Evolutionary conservation across 805 yeast species (phyloP), one percentile per base, ranked within the genome.

Genomic region (Candida boleticola): DNA sequence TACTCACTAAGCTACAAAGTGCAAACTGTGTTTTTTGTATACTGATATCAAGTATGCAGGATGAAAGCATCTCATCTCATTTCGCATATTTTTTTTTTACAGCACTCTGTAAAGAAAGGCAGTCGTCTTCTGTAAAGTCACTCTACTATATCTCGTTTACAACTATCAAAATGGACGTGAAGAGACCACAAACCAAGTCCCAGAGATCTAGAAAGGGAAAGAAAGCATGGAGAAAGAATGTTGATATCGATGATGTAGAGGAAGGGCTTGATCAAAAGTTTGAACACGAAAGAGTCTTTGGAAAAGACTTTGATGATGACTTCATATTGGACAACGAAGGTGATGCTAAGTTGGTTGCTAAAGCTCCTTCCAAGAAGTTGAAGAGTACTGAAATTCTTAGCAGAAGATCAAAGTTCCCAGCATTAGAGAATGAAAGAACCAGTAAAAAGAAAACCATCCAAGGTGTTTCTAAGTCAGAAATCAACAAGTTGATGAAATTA

Each of bases 141-240:
- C n/a, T n/a, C n/a, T n/a, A n/a, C n/a, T n/a, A n/a, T n/a, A n/a
- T n/a, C n/a, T n/a, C n/a, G n/a, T n/a, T n/a, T n/a, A n/a, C n/a
- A n/a, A n/a, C n/a, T n/a, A n/a, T n/a, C n/a, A n/a, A n/a, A n/a
- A n/a, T n/a, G n/a, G 11, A 23, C 27, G 27, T 23, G 27, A 23
- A 44, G 38, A 74, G 80, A 61, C 88, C 90, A 11, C 60, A 78
- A 18, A 81, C 76, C 51, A 74, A 72, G 51, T 68, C 68, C 34
- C 97, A 90, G 64, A 57, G 85, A 3, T 89, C 97, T 5, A 77
- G 98, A 57, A 93, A 93, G 70, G 96, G 96, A 34, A 92, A 87
- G 74, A 83, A 77, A 60, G 82, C 96, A 4, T 88, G 97, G 95
- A 80, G 96, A 60, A 89, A 89, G 64, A 88, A 93, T 63, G 85